Conservation (phyloP, 345 rosid genomes). For the Aethionema arabicum region DNA sequence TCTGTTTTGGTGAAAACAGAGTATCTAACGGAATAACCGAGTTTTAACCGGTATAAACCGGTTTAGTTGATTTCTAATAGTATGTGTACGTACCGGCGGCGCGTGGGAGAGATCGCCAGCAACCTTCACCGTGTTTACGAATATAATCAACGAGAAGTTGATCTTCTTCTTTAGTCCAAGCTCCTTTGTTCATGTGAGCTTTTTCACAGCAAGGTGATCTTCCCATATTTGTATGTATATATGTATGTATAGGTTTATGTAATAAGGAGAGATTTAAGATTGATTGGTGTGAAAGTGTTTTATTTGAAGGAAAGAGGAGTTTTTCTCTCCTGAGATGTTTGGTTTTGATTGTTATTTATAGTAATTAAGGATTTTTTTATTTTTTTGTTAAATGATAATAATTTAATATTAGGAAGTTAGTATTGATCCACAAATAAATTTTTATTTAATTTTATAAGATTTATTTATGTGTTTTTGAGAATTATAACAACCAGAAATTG, state of each 20-base stretch:
- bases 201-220: slow-evolving; percentile 89
- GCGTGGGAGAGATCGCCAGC: slow-evolving; percentile 92
- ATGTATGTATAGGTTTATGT: background rate
- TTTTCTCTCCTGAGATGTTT: slow-evolving; percentile 25
- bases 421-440: slow-evolving; percentile 18
- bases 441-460: background rate
- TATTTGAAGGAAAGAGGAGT: slow-evolving; percentile 16
- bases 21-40: no score
- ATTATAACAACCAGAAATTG: slow-evolving; percentile 26
- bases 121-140: slow-evolving; percentile 82
- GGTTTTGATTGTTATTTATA: slow-evolving; percentile 38
- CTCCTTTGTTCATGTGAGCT: slow-evolving; percentile 90
- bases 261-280: background rate
- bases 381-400: background rate
- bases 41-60: no score
- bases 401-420: slow-evolving; percentile 1
- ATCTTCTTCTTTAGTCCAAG: slow-evolving; percentile 97
- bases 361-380: background rate
- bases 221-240: slow-evolving; percentile 51
- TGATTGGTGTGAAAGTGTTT: background rate
- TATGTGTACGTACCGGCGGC: slow-evolving; percentile 56
- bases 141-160: slow-evolving; percentile 74
- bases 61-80: no score
- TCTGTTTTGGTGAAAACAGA: no score
- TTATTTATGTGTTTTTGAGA: background rate